Percentiles rank a stretch among this genome's conserved stretches.
Evolutionary conservation across 768 basidiomycete genomes (phyloP).

Genomic region (Mycena latifolia): DNA sequence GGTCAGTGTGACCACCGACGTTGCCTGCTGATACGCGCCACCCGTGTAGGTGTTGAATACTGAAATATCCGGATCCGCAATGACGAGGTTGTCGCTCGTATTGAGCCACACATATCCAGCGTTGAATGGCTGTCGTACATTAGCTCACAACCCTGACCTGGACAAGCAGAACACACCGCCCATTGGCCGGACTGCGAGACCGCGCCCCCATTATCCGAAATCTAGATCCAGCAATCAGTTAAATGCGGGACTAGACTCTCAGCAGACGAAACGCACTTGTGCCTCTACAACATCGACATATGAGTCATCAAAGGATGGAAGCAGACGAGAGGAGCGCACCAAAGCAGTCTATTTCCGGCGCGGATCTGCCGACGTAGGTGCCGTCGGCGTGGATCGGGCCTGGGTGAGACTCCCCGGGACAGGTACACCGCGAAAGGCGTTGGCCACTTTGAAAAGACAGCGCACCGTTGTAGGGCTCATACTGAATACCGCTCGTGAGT

Average conservation of each 20-base stretch:
- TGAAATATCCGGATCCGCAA: conserved; percentile 64
- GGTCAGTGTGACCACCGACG: conserved; percentile 60
- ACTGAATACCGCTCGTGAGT: conserved; percentile 60
- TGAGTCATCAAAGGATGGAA: neutral
- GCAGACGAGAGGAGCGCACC: too few relatives aligned
- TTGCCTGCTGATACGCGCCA: conserved; percentile 85
- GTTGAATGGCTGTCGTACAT: conserved; percentile 75
- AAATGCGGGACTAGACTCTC: neutral
- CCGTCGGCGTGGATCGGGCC: too few relatives aligned
- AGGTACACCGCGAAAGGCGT: conserved; percentile 42
- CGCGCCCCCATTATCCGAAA: conserved; percentile 44
- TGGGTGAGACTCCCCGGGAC: too few relatives aligned
- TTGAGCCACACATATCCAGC: conserved; percentile 77
- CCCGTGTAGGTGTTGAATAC: conserved; percentile 76
- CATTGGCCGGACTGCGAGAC: conserved; percentile 93
- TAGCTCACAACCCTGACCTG: neutral
- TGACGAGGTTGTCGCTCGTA: conserved; percentile 65
- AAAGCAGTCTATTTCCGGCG: neutral
- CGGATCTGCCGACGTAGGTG: neutral
- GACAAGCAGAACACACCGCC: conserved; percentile 63
- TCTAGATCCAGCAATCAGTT: neutral
- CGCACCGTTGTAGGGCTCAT: conserved; percentile 59
- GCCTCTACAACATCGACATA: neutral
- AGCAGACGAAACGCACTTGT: neutral
- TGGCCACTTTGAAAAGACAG: conserved; percentile 93